Conservation (phyloP, 805 yeast genomes). For the Candida schatavii region DNA sequence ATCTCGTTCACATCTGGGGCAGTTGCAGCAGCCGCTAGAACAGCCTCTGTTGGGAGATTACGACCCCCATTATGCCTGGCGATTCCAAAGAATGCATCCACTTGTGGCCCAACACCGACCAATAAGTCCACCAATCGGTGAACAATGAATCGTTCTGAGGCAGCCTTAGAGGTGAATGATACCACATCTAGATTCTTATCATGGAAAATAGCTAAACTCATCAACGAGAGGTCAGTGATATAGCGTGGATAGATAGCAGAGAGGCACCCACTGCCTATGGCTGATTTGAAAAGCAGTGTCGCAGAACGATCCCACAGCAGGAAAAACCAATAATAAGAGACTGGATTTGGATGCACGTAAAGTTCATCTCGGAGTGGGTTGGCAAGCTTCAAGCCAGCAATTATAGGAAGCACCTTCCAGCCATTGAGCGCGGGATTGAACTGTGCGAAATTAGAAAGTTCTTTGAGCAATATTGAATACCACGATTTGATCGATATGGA, state of each 20-base stretch:
- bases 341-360: slow-evolving; percentile 22
- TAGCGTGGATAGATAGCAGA: slow-evolving; percentile 16
- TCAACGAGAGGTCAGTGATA: slow-evolving; percentile 26
- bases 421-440: slow-evolving; percentile 27
- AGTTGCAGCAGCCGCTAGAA: slow-evolving; percentile 2
- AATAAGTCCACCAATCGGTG: slow-evolving; percentile 11
- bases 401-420: slow-evolving; percentile 49
- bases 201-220: slow-evolving; percentile 29
- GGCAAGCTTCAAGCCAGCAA: slow-evolving; percentile 44
- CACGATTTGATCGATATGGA: slow-evolving; percentile 43
- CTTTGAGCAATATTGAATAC: slow-evolving; percentile 36
- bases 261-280: slow-evolving; percentile 11
- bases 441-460: slow-evolving; percentile 27
- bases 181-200: slow-evolving; percentile 10
- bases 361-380: slow-evolving; percentile 32
- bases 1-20: not conserved
- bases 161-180: slow-evolving; percentile 13
- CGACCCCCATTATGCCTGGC: too few species aligned
- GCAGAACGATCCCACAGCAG: slow-evolving; percentile 30
- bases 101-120: slow-evolving; percentile 11
- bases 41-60: not conserved
- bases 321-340: slow-evolving; percentile 33
- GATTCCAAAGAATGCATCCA: not conserved
- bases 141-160: slow-evolving; percentile 14
- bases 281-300: slow-evolving; percentile 24